Evolutionary conservation across 352 stramenopile genomes (phyloP), one percentile per base, ranked within the genome.

Genomic region (Aphanomyces invadans): DNA sequence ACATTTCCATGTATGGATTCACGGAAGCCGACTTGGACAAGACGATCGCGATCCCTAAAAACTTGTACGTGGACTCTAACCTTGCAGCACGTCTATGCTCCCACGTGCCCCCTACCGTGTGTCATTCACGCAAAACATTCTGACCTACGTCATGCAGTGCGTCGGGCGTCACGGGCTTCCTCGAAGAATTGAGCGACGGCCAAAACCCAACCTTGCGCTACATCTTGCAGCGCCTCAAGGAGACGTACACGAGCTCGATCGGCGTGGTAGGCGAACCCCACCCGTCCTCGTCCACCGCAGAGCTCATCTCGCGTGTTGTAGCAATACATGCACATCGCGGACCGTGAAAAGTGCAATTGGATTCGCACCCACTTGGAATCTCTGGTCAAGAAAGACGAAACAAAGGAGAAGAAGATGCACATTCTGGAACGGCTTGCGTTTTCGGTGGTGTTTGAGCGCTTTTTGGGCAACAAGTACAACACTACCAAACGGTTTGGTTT

Each of bases 281-380:
- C 9, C 9, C 36, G 26, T 46, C 51, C 44, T 57, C 4, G 23
- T 70, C 32, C 5, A 42, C 28, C 11, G 51, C 23, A 39, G 21
- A 45, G 26, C 49, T n/a, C 33, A n/a, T n/a, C n/a, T n/a, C n/a
- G n/a, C n/a, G n/a, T n/a, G 39, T 57, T 69, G 46, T 57, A 89
- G 81, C 80, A 99, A 88, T 99, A 99, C 78, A 99, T 99, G 95
- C 97, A 99, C 80, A 99, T 99, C 71, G 77, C 88, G 29, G 80
- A 96, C 76, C 85, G 87, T 26, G 81, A 98, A 39, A 97, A 98
- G 78, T 98, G 89, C 78, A 99, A 99, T 77, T 99, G 97, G 96
- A 96, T 99, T 64, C 89, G 97, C 39, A 76, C 77, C 60, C 93
- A 95, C 69, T 75, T 94, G 72, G 83, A 92, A 70, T 79, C 86